Evolutionary conservation across 2,329 filamentous ascomycete species (phyloP), one percentile per base, ranked within the genome.

Genomic region (Mycosphaerella sp.): DNA sequence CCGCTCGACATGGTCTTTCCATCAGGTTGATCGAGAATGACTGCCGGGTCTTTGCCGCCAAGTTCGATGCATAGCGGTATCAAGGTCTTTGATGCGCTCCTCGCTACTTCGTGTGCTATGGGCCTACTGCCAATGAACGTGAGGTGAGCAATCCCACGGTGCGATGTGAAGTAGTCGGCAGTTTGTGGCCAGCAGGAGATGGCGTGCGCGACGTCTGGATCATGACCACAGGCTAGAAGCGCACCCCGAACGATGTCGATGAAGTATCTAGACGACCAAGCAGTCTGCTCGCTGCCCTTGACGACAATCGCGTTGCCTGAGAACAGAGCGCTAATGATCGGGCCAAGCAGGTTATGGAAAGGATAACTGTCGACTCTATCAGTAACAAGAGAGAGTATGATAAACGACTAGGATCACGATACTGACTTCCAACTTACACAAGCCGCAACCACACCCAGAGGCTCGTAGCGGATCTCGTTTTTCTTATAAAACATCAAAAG

Each of bases 361-460:
- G 66, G 65, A 41, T 68, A 67, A 41, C 61, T 63, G 30, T 21
- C 34, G 18, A 7, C 12, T 41, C 21, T 12, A 28, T 53, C 39
- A 56, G 49, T 47, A 30, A 25, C 10, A n/a, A 30, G 21, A 16
- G 9, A 25, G 27, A 12, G 34, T 42, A 13, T 36, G 27, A 10
- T 25, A 4, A 41, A 6, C 25, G 44, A 9, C 32, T 21, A 30
- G 10, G 13, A 17, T 43, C n/a, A n/a, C n/a, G 16, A 32, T 14
- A 67, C 70, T 60, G 89, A 97, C 74, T 98, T 98, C 93, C 93
- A 98, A 66, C 87, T 93, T 39, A 98, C 89, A 46, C 91, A 85
- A 14, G 93, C 91, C 9, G 89, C 85, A 5, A 98, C 87, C 32
- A 98, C 89, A 13, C 93, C 93, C 16, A 97, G 75, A 12, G 93